Evolutionary conservation across 169 alveolate genomes (phyloP), one percentile per base, ranked within the genome.

Genomic region (Plasmodium billcollinsi): DNA sequence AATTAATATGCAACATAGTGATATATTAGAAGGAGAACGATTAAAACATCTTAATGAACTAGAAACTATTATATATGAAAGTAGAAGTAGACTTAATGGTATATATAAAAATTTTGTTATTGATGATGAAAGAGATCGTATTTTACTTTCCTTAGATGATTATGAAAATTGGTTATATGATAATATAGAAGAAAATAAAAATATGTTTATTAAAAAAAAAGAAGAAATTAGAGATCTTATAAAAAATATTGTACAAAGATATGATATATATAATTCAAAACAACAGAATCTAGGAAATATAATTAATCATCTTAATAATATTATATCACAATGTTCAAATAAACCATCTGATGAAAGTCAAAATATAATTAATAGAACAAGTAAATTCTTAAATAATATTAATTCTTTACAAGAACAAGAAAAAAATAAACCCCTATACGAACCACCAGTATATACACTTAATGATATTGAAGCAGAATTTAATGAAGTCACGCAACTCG

Each of bases 161-260:
- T 65, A 73, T 90, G 92, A 89, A 80, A 61, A 92, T 75, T 94
- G 95, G 95, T 54, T 94, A n/a, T 94, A 94, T 74, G 95, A 90
- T 65, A 92, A 94, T 86, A 75, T 80, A 33, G 94, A 75, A n/a
- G 95, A 91, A 43, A 73, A 91, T 8, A 88, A 90, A 74, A 94
- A 89, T 50, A 93, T 62, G 14, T 74, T 92, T 14, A 65, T 92
- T 61, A 92, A 63, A 26, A 67, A 88, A 50, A 69, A 89, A 39
- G 85, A 90, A 33, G 69, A 74, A 73, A 78, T 94, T 20, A 66
- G 86, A 26, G 88, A 89, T 1, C 67, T 71, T 9, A 88, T 92
- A 49, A 83, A 88, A 67, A 92, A 89, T 7, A 78, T 92, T 14
- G 93, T 92, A 50, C 88, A 83, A 26, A 72, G 70, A 33, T 88